Percentiles rank a stretch among this genome's conserved stretches.
Conservation (phyloP, 2,329 filamentous ascomycete species). For the Rhexocercosporidium sp. region DNA sequence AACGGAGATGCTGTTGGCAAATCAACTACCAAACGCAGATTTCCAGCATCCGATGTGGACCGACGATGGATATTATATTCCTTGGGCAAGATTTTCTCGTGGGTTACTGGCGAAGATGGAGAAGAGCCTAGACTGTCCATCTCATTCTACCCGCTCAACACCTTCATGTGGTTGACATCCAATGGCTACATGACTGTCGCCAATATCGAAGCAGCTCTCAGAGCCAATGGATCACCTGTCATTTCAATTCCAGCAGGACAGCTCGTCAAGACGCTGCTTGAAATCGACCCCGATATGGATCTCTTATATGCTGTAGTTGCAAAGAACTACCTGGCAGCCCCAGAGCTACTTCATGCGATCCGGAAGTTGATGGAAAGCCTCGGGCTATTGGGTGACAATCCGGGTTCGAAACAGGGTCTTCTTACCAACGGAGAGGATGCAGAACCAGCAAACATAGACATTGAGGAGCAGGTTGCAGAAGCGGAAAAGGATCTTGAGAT, state of each 20-base stretch:
- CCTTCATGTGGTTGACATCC: slow-evolving; percentile 63
- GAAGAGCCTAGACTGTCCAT: slow-evolving; percentile 43
- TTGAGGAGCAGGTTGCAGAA: slow-evolving; percentile 52
- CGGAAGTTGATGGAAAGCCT: slow-evolving; percentile 72
- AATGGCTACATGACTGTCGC: slow-evolving; percentile 64
- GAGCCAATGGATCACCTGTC: slow-evolving; percentile 47
- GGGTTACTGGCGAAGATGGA: slow-evolving; percentile 24
- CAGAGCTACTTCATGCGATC: slow-evolving; percentile 70
- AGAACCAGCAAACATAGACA: slow-evolving; percentile 25
- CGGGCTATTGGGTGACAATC: slow-evolving; percentile 51
- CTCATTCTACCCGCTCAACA: slow-evolving; percentile 52
- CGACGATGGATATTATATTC: slow-evolving; percentile 66
- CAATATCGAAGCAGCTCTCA: slow-evolving; percentile 64
- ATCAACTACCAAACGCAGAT: slow-evolving; percentile 44
- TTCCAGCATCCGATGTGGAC: slow-evolving; percentile 61
- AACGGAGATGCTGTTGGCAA: slow-evolving; percentile 18
- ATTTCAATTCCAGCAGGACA: slow-evolving; percentile 59
- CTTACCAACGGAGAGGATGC: slow-evolving; percentile 36
- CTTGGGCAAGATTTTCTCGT: slow-evolving; percentile 53
- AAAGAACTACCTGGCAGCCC: slow-evolving; percentile 66
- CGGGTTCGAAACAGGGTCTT: slow-evolving; percentile 32
- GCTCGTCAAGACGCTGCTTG: slow-evolving; percentile 64
- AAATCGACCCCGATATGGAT: slow-evolving; percentile 71
- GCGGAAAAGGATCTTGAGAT: slow-evolving; percentile 69
- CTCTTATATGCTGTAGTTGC: slow-evolving; percentile 70